Conservation (phyloP, 2,329 filamentous ascomycete genomes). For the Fusarium coicis region DNA sequence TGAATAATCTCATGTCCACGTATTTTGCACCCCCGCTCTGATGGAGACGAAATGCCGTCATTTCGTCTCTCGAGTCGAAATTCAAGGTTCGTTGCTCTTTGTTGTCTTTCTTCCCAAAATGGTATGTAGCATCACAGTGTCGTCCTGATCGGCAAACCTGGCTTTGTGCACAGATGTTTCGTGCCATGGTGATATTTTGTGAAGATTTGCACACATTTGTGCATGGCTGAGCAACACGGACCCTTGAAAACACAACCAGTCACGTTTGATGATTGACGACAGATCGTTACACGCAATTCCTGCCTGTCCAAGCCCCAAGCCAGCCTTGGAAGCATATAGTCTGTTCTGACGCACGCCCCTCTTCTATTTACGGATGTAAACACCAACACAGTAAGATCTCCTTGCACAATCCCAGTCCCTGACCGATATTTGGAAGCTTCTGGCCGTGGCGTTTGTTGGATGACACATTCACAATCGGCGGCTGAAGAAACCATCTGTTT, state of each 20-base stretch:
- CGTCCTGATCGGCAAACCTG: conserved; percentile 5
- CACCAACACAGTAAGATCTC: conserved; percentile 13
- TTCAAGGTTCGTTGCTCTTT: conserved; percentile 15
- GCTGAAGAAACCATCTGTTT: conserved; percentile 29
- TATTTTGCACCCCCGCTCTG: conserved; percentile 4
- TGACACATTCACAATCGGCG: conserved; percentile 1
- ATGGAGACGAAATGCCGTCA: conserved; percentile 24
- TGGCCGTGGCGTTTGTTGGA: conserved; percentile 30
- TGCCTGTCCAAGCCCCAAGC: conserved; percentile 8
- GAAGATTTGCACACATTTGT: conserved; percentile 30
- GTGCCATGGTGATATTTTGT: neutral
- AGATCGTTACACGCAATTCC: conserved; percentile 17
- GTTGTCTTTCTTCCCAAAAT: conserved; percentile 33
- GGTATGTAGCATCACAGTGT: conserved; percentile 1
- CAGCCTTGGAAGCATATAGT: conserved; percentile 26
- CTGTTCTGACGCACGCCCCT: conserved; percentile 31
- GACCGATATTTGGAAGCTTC: conserved; percentile 14
- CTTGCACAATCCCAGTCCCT: conserved; percentile 8
- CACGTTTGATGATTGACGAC: conserved; percentile 26
- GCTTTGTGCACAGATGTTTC: conserved; percentile 25
- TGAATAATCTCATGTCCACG: neutral
- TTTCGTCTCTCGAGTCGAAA: conserved; percentile 18
- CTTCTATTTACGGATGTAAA: conserved; percentile 33
- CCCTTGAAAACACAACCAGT: conserved; percentile 23
- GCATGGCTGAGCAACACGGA: conserved; percentile 26